Evolutionary conservation across 805 yeast genomes (phyloP).

Genomic region (Yarrowia sp.): DNA sequence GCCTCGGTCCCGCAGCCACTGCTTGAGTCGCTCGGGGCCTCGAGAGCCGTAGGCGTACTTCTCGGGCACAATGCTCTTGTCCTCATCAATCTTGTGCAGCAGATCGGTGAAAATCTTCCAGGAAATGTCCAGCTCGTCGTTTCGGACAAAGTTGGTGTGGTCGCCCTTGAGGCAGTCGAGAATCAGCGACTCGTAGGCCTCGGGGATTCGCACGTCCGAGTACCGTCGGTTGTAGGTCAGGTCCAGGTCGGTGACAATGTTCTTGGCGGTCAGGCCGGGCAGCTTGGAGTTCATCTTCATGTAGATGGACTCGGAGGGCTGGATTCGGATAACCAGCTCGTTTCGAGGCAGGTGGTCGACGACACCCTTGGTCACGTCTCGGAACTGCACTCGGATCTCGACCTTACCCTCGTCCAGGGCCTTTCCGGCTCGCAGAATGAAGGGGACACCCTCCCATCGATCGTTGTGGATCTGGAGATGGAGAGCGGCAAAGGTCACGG

Average conservation of each 20-base stretch:
- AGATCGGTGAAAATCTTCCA: conserved; percentile 95
- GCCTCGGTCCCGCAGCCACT: conserved; percentile 72
- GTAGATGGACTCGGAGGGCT: conserved; percentile 94
- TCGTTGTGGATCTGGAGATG: conserved; percentile 82
- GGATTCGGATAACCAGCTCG: conserved; percentile 91
- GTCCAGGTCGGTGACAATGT: conserved; percentile 88
- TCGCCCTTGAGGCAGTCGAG: conserved; percentile 90
- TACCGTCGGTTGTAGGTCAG: conserved; percentile 83
- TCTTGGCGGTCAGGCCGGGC: conserved; percentile 86
- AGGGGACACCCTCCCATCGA: conserved; percentile 98
- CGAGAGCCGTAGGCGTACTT: conserved; percentile 88
- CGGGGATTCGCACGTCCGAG: conserved; percentile 92
- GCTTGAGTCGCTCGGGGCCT: conserved; percentile 74
- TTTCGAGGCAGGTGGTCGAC: conserved; percentile 83
- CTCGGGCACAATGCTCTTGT: conserved; percentile 68
- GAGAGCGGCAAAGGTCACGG: conserved; percentile 92
- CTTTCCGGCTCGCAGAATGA: conserved; percentile 95
- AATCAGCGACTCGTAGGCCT: conserved; percentile 95
- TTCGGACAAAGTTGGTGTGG: conserved; percentile 97
- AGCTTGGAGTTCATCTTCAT: conserved; percentile 91
- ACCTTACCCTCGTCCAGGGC: conserved; percentile 95
- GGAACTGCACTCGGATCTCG: conserved; percentile 92
- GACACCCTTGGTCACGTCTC: conserved; percentile 82
- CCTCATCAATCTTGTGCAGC: conserved; percentile 69
- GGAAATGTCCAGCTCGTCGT: conserved; percentile 92